These are phyloP conservation scores for Pseudoscleropodium purum DNA, from an alignment of 225 moss, liverwort and hornwort species.

Conservation along the genomic window DNA sequence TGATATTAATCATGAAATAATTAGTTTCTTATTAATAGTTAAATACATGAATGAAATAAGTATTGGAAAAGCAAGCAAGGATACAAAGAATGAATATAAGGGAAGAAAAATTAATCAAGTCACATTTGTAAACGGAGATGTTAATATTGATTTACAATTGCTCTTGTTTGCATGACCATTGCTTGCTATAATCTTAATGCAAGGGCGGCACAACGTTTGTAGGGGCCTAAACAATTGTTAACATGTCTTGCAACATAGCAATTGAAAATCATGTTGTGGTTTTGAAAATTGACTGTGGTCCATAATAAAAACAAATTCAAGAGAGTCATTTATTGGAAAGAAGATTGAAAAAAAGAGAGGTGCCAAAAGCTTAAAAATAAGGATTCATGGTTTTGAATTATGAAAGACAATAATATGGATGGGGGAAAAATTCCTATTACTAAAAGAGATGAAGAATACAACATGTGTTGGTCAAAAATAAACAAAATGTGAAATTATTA, in stretches of 20 bases:
- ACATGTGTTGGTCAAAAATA: not conserved
- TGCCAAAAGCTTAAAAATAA: not conserved
- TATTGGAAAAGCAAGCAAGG: not conserved
- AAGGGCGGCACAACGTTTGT: not conserved
- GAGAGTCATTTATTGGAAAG: no score
- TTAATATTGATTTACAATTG: not conserved
- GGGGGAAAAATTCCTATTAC: not conserved
- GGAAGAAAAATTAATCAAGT: not conserved
- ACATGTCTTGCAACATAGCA: not conserved
- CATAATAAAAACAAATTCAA: not conserved
- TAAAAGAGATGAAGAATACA: not conserved
- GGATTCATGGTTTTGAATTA: not conserved
- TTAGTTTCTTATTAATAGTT: not conserved
- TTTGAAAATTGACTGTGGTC: not conserved
- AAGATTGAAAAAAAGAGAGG: not conserved
- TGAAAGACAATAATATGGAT: not conserved
- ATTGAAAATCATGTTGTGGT: not conserved
- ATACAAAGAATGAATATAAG: not conserved
- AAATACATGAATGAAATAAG: not conserved
- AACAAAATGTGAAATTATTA: not conserved
- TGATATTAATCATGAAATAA: not conserved
- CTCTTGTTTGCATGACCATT: not conserved
- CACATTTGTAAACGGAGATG: rapidly evolving
- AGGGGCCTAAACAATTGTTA: not conserved
- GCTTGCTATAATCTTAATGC: not conserved